Percentiles rank a stretch among this genome's conserved stretches.
phyloP scores from a whole-genome alignment of 768 basidiomycete species.

The Macrolepiota fuliginosa region DNA sequence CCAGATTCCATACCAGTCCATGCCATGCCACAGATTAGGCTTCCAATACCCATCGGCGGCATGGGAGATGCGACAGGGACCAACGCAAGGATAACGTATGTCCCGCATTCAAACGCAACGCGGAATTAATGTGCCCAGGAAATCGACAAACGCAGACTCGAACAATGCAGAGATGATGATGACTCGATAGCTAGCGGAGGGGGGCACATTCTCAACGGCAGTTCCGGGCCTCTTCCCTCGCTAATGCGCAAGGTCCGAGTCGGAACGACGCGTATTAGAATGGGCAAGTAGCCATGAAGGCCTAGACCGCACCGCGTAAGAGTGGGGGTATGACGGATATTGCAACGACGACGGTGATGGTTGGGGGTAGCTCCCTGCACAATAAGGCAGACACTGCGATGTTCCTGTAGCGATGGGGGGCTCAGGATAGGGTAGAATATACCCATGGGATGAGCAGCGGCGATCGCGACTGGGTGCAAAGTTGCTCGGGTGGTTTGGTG shows the following conservation, averaged over 20 bases:
- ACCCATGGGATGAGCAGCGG: background rate
- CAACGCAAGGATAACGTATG: background rate
- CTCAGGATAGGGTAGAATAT: no score
- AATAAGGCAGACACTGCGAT: no score
- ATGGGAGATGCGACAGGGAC: background rate
- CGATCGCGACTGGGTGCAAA: background rate
- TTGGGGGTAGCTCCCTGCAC: background rate
- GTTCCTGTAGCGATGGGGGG: no score
- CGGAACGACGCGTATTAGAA: background rate
- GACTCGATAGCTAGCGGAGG: background rate
- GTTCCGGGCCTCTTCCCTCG: background rate
- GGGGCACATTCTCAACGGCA: background rate
- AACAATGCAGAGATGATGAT: background rate
- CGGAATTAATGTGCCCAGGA: background rate
- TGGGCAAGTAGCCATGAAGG: background rate
- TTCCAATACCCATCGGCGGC: background rate
- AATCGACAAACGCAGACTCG: background rate
- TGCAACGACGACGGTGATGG: background rate
- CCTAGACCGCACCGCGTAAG: background rate
- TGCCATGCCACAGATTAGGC: background rate
- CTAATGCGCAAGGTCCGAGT: constrained; percentile 1
- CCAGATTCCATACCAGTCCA: background rate
- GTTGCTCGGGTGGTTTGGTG: background rate
- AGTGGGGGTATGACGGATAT: background rate
- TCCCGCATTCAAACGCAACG: background rate